Evolutionary conservation across 73 alveolate species (phyloP), one percentile per base, ranked within the genome.

Genomic region (Paramecium octaurelia): DNA sequence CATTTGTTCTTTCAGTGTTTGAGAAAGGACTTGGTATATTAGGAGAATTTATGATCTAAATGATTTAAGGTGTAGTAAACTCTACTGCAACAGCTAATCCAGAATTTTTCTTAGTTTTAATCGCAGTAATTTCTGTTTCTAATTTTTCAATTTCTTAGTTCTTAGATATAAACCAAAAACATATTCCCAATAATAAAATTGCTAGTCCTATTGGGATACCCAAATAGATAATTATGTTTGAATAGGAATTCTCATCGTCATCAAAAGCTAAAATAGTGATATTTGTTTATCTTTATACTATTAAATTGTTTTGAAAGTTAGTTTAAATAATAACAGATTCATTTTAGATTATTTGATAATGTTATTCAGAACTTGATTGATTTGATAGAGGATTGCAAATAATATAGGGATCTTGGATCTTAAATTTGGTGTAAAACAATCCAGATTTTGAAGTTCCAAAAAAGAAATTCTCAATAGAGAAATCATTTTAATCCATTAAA

Each of bases 371-470:
- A 31, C 12, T 64, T 12, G 16, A 27, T 64, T 54, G 31, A 54
- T 54, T 18, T 54, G 27, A 5, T 18, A 1, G 14, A 64, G 84
- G 46, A 27, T 64, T 23, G 24, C 84, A 64, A 31, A 31, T 31
- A 64, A 64, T 64, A 64, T 31, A 64, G 31, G 84, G 84, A 23
- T 27, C 50, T 24, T 64, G 12, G 1, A 23, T 2, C 10, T 64
- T 64, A 14, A 64, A 64, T 64, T 64, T 64, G 3, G 84, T 64
- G 31, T 27, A 31, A 34, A 64, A 64, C 14, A 64, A 31, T 27
- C 84, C 84, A 64, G 84, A 64, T 31, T 64, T 64, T 12, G 84
- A 64, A 16, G 46, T 12, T 3, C 88, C 88, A 75, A 75, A 75
- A 18, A 75, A 75, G 46, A 75, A 75, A 18, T 75, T 42, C 18